These are phyloP conservation scores for Phytophthora sp. DNA, from an alignment of 352 stramenopile species.

Conservation along the genomic window DNA sequence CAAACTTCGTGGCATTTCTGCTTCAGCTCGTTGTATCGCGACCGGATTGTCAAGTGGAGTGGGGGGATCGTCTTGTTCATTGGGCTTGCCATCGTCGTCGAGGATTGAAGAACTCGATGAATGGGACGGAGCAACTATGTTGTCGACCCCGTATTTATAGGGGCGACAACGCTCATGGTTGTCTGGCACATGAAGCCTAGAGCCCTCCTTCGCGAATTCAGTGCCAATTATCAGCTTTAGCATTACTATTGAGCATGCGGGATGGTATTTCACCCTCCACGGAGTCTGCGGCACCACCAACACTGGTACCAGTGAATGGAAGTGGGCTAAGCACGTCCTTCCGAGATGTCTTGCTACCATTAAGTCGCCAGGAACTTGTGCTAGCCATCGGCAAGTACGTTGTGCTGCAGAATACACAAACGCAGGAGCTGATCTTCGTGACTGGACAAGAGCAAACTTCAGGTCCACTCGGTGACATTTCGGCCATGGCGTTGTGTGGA, in stretches of 20 bases:
- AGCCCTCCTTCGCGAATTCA: background rate
- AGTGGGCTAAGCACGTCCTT: constrained; percentile 57
- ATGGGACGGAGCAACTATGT: constrained; percentile 4
- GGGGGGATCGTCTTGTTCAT: background rate
- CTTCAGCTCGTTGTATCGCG: constrained; percentile 19
- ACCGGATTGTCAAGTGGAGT: constrained; percentile 22
- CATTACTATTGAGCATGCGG: constrained; percentile 12
- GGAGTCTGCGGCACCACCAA: constrained; percentile 6
- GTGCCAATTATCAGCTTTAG: too few species aligned
- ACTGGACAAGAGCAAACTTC: constrained; percentile 21
- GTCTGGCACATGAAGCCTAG: background rate
- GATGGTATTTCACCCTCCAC: background rate
- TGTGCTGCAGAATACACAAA: constrained; percentile 70
- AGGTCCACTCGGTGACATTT: constrained; percentile 61
- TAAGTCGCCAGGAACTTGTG: constrained; percentile 68
- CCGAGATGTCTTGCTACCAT: constrained; percentile 59
- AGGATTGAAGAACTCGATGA: background rate
- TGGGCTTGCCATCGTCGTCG: background rate
- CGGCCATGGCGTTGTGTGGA: constrained; percentile 66
- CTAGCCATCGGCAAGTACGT: constrained; percentile 69
- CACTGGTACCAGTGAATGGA: constrained; percentile 49
- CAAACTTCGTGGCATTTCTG: constrained; percentile 18
- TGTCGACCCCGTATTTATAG: constrained; percentile 28
- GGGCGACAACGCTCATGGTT: background rate
- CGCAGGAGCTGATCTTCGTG: constrained; percentile 64